These are phyloP conservation scores for Xylaria arbuscula DNA, from an alignment of 2,329 filamentous ascomycete genomes.

Conservation along the genomic window DNA sequence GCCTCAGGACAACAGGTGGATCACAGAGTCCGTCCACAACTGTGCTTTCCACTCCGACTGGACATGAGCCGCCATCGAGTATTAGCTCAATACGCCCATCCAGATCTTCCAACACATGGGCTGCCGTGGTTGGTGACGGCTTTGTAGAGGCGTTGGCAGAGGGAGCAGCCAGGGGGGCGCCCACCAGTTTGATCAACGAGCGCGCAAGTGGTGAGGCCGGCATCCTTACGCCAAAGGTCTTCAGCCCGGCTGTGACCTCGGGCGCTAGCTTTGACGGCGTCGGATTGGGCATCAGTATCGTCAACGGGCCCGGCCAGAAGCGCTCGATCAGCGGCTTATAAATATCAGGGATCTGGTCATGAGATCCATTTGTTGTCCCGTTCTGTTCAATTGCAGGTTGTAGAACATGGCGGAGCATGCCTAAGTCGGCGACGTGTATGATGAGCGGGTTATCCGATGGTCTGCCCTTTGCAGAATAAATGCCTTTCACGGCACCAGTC, in stretches of 20 bases:
- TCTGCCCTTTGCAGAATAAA: constrained; percentile 89
- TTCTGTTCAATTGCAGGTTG: constrained; percentile 43
- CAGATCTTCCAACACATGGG: constrained; percentile 89
- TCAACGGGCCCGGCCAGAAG: constrained; percentile 96
- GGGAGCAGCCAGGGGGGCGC: constrained; percentile 85
- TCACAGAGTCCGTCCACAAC: constrained; percentile 89
- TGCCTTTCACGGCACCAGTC: constrained; percentile 85
- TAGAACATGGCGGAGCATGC: constrained; percentile 77
- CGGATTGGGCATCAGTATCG: constrained; percentile 85
- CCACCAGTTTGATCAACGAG: constrained; percentile 83
- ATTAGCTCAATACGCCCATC: constrained; percentile 85
- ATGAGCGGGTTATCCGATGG: constrained; percentile 97
- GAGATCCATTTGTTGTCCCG: constrained; percentile 41
- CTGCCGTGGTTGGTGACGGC: constrained; percentile 89
- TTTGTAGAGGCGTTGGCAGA: constrained; percentile 95
- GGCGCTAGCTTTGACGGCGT: constrained; percentile 76
- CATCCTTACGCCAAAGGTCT: constrained; percentile 91
- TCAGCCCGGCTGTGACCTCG: constrained; percentile 89
- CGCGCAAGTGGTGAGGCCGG: constrained; percentile 86
- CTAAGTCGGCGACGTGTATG: constrained; percentile 85
- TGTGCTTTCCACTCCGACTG: constrained; percentile 94
- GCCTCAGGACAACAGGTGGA: constrained; percentile 84
- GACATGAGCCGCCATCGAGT: constrained; percentile 86
- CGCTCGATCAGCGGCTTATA: constrained; percentile 81
- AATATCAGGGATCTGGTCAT: constrained; percentile 71